A percentile compares a stretch with the other conserved stretches of the same genome.
phyloP scores from a whole-genome alignment of 805 yeast species.

The Candida methanosorbosa region DNA sequence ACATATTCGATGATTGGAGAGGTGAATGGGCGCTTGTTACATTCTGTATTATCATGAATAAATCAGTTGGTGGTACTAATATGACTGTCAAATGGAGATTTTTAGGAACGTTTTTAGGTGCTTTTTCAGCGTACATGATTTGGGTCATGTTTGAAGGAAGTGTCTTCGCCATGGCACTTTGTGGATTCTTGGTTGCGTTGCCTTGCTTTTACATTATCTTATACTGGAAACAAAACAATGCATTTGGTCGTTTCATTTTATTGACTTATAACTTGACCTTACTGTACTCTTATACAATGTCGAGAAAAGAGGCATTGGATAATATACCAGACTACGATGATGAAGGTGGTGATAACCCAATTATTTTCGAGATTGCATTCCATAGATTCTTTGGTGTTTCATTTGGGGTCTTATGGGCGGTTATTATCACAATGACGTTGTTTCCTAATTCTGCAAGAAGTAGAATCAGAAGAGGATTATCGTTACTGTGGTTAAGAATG shows the following conservation, averaged over 20 bases:
- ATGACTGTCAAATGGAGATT: constrained; percentile 70
- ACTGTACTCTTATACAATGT: constrained; percentile 62
- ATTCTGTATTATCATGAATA: constrained; percentile 76
- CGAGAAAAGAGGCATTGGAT: constrained; percentile 46
- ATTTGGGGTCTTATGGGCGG: constrained; percentile 71
- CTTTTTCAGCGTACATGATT: constrained; percentile 45
- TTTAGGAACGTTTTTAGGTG: constrained; percentile 70
- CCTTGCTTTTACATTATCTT: constrained; percentile 53
- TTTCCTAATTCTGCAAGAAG: constrained; percentile 73
- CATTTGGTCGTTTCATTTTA: constrained; percentile 62
- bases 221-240: constrained; percentile 54
- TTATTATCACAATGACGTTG: constrained; percentile 54
- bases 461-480: constrained; percentile 54
- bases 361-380: constrained; percentile 65
- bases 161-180: constrained; percentile 38
- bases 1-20: constrained; percentile 53
- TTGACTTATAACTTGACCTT: constrained; percentile 75
- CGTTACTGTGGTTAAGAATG: constrained; percentile 68
- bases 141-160: constrained; percentile 56
- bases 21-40: constrained; percentile 85
- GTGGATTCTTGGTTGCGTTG: constrained; percentile 38
- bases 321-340: constrained; percentile 30
- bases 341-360: constrained; percentile 65
- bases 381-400: constrained; percentile 70
- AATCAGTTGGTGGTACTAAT: constrained; percentile 77